These are phyloP conservation scores for Hydrangea macrophylla DNA, from an alignment of 148 eudicot species.

Conservation along the genomic window DNA sequence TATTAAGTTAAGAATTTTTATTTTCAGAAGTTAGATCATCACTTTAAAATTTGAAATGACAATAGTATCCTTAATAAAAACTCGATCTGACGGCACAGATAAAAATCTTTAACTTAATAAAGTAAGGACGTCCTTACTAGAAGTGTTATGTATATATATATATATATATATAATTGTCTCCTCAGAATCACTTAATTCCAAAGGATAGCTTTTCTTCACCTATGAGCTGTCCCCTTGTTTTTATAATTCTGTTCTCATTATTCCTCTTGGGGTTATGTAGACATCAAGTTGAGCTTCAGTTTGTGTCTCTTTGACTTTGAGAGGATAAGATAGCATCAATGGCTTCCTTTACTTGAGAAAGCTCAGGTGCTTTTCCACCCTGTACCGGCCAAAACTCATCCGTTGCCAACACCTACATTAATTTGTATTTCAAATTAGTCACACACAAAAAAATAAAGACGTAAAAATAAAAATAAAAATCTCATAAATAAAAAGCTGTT, in stretches of 20 bases:
- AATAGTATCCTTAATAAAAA: background rate
- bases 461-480: background rate
- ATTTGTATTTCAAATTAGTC: no score
- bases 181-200: background rate
- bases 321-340: conserved; percentile 83
- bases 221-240: background rate
- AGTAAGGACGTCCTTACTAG: no score
- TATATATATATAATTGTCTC: background rate
- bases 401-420: conserved; percentile 87
- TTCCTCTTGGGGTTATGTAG: background rate
- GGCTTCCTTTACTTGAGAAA: conserved; percentile 87
- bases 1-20: no score
- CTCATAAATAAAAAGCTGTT: no score
- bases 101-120: no score
- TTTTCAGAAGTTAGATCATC: background rate
- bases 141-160: background rate
- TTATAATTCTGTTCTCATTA: background rate
- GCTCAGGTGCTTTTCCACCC: conserved; percentile 82
- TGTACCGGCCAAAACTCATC: conserved; percentile 96
- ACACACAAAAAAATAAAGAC: no score
- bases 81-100: no score
- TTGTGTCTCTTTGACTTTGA: conserved; percentile 55
- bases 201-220: conserved; percentile 4
- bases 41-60: conserved; percentile 4
- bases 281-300: conserved; percentile 38